phyloP scores from a whole-genome alignment of 2,329 filamentous ascomycete genomes.

The Cercospora berteroae region DNA sequence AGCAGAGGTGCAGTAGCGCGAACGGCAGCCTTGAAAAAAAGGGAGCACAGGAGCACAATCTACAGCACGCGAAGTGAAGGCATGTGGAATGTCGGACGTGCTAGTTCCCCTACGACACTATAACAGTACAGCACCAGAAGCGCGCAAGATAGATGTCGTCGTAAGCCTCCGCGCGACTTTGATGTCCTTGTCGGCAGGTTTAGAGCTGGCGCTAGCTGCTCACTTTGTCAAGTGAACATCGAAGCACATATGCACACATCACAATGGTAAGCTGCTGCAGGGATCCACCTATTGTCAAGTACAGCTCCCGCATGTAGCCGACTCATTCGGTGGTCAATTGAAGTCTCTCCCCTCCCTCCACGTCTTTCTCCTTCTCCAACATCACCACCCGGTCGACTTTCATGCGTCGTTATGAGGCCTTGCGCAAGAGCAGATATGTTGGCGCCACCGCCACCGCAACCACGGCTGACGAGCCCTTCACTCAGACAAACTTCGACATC shows the following conservation, averaged over 20 bases:
- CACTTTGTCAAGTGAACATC: not conserved
- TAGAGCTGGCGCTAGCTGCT: not conserved
- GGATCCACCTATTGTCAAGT: not conserved
- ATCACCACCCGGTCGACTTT: not conserved
- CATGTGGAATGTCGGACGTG: not conserved
- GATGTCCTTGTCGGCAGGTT: not conserved
- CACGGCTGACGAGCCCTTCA: not conserved
- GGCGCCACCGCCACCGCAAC: not conserved
- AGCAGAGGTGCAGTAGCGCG: not conserved
- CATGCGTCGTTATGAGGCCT: not conserved
- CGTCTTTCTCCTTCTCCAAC: not conserved
- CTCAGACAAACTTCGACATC: not conserved
- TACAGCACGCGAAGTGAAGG: not conserved
- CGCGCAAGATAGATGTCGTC: not conserved
- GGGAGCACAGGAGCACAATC: not conserved
- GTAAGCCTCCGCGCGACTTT: not conserved
- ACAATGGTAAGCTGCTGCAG: constrained; percentile 5
- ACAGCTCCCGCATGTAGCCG: not conserved
- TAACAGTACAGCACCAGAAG: not conserved
- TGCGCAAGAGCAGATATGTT: not conserved
- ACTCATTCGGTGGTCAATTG: not conserved
- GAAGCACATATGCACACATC: not conserved
- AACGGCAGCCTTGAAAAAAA: not conserved
- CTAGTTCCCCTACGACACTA: not conserved
- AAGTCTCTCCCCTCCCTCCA: not conserved